These are phyloP conservation scores for Argentina anserina DNA, from an alignment of 306 rosid genomes.

Conservation along the genomic window DNA sequence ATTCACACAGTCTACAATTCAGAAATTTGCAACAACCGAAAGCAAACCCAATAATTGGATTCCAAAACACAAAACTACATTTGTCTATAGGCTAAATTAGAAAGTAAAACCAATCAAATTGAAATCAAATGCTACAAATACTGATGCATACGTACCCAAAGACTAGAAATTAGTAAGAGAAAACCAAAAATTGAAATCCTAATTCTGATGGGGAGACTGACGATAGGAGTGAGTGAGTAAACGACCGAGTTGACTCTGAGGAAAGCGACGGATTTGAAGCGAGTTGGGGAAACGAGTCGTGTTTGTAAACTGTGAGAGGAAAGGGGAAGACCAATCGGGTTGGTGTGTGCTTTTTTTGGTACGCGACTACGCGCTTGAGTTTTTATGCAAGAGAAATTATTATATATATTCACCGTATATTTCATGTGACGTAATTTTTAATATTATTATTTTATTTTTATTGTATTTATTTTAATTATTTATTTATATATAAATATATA, in stretches of 20 bases:
- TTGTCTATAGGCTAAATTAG: constrained; percentile 11
- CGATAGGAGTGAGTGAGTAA: constrained; percentile 51
- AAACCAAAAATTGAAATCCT: background rate
- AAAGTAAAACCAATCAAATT: constrained; percentile 3
- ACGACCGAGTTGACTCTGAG: constrained; percentile 44
- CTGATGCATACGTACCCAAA: background rate
- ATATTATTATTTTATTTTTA: too few relatives aligned
- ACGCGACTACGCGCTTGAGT: too few relatives aligned
- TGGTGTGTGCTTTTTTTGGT: background rate
- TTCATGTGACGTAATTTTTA: too few relatives aligned
- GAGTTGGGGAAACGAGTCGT: constrained; percentile 1
- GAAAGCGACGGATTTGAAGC: constrained; percentile 31
- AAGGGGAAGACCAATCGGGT: constrained; percentile 3
- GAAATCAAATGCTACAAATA: background rate
- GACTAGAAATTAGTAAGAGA: background rate
- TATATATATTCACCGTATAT: too few relatives aligned
- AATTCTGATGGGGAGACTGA: constrained; percentile 33
- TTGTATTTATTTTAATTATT: too few relatives aligned
- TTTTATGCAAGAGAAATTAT: too few relatives aligned
- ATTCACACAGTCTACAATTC: background rate
- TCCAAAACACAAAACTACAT: constrained; percentile 14
- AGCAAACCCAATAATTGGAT: background rate
- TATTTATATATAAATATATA: too few relatives aligned
- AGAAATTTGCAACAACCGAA: constrained; percentile 8
- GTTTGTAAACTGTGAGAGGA: background rate